Percentiles rank a stretch among this genome's conserved stretches.
Evolutionary conservation across 306 rosid genomes (phyloP).

Genomic region (Mimosa bimucronata): DNA sequence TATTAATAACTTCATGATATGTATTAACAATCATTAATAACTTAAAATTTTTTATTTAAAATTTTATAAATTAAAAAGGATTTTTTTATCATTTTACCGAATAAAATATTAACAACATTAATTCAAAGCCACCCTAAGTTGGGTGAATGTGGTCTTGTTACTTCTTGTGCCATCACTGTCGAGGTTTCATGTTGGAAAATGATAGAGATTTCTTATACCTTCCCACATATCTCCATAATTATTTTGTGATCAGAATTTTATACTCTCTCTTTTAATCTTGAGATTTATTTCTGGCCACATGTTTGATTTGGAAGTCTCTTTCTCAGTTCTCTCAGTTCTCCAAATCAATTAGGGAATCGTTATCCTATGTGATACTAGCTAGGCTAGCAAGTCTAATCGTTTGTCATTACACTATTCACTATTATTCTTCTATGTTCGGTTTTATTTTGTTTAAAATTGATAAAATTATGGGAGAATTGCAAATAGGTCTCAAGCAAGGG

Average conservation of each 20-base stretch:
- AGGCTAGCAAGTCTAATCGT: neutral
- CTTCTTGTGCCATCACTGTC: conserved; percentile 29
- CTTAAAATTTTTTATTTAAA: too few species aligned
- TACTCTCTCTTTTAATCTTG: neutral
- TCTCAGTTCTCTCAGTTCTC: neutral
- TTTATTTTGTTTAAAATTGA: too few species aligned
- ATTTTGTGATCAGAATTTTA: conserved; percentile 9
- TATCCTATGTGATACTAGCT: neutral
- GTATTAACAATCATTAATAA: too few species aligned
- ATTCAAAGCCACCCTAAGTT: conserved; percentile 35
- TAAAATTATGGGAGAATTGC: too few species aligned
- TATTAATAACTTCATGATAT: too few species aligned
- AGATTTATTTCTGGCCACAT: conserved; percentile 18
- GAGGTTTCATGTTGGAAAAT: conserved; percentile 38
- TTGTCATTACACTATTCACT: neutral
- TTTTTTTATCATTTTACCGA: too few species aligned
- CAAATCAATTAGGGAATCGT: neutral
- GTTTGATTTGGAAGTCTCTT: conserved; percentile 21
- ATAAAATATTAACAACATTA: neutral
- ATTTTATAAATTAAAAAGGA: too few species aligned
- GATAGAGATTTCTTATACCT: conserved; percentile 26
- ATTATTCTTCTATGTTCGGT: too few species aligned
- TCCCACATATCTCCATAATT: conserved; percentile 29
- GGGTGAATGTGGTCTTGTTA: conserved; percentile 30
- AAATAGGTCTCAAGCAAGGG: too few species aligned